Evolutionary conservation across 345 rosid genomes (phyloP).

Genomic region (Eucalyptus albens): DNA sequence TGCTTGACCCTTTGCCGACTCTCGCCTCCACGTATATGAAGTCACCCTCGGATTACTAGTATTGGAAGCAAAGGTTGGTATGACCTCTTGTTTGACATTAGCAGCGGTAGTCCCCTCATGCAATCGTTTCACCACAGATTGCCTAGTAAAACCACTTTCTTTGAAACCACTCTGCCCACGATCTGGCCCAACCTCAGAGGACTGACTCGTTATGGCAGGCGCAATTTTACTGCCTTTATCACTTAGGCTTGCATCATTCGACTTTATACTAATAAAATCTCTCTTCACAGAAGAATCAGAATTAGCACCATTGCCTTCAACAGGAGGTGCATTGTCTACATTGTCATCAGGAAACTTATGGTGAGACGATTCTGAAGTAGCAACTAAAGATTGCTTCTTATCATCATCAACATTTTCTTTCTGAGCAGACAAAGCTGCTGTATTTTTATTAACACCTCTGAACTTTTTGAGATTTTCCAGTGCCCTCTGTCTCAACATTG

Average conservation of each 20-base stretch:
- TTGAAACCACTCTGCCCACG: not conserved
- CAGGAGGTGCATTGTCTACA: not conserved
- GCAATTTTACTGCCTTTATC: not conserved
- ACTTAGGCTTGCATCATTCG: not conserved
- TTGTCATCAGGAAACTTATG: not conserved
- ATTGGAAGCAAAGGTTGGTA: not conserved
- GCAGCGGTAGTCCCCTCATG: not conserved
- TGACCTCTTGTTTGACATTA: not conserved
- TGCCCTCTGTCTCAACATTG: conserved; percentile 57
- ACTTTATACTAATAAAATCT: not conserved
- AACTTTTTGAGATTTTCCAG: conserved; percentile 65
- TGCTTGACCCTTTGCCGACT: conserved; percentile 1
- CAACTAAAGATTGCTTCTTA: conserved; percentile 1
- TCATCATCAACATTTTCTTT: conserved; percentile 1
- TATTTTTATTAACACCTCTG: conserved; percentile 19
- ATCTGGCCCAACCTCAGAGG: not conserved
- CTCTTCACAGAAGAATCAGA: not conserved
- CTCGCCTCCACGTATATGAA: conserved; percentile 18
- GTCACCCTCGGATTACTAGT: conserved; percentile 17
- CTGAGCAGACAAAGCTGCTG: not conserved
- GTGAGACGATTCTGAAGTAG: conserved; percentile 3
- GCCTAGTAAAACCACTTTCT: not conserved
- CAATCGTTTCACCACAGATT: not conserved
- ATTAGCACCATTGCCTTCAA: not conserved
- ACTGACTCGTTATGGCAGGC: not conserved